These are phyloP conservation scores for Xylaria sp. DNA, from an alignment of 2,329 filamentous ascomycete genomes.

Conservation along the genomic window DNA sequence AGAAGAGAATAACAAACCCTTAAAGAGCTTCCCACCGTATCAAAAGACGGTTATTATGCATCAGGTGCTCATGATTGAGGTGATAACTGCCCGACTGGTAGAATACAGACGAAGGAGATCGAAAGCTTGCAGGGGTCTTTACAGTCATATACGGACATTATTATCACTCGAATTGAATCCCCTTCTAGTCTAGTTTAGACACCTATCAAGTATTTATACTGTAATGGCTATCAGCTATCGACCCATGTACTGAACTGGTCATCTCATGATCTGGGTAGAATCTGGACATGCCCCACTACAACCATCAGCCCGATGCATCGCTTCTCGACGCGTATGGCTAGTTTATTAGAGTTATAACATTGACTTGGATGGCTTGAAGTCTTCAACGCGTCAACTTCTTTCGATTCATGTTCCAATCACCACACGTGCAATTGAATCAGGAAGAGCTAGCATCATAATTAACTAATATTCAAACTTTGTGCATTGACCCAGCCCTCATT, in stretches of 20 bases:
- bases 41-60: neutral
- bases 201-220: neutral
- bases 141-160: neutral
- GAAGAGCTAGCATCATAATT: neutral
- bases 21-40: neutral
- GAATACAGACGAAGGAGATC: conserved; percentile 8
- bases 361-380: neutral
- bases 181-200: neutral
- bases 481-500: neutral
- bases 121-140: neutral
- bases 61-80: neutral
- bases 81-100: neutral
- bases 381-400: neutral
- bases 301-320: neutral
- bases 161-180: neutral
- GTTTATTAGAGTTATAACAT: neutral
- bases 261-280: neutral
- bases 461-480: neutral
- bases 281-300: neutral
- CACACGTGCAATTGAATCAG: neutral
- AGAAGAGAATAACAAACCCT: neutral
- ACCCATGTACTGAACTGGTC: conserved; percentile 5
- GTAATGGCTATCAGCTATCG: neutral
- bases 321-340: conserved; percentile 2
- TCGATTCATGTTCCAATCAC: neutral